Conservation (phyloP, 805 yeast genomes). For the Barnettozyma siamensis region DNA sequence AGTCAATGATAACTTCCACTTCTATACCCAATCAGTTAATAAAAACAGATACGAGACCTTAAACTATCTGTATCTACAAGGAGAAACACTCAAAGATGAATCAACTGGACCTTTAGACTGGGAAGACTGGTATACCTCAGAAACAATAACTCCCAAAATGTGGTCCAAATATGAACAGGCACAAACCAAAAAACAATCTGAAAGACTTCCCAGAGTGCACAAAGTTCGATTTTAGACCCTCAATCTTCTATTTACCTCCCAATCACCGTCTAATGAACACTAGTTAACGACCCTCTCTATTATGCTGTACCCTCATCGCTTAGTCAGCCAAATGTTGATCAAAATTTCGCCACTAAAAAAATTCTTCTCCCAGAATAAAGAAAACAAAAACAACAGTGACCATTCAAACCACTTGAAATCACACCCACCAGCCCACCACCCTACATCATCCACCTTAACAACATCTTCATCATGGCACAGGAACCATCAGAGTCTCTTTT, state of each 20-base stretch:
- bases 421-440: not conserved
- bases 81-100: not conserved
- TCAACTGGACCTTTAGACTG: not conserved
- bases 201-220: not conserved
- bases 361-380: not conserved
- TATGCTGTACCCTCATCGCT: not conserved
- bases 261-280: too few species aligned
- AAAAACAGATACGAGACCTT: not conserved
- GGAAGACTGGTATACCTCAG: conserved; percentile 1
- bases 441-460: not conserved
- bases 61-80: conserved; percentile 1
- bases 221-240: conserved; percentile 3
- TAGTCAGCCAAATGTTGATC: not conserved
- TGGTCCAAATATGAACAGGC: not conserved
- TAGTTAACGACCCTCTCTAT: too few species aligned
- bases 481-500: conserved; percentile 25
- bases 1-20: not conserved
- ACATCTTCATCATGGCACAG: conserved; percentile 6
- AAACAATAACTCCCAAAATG: not conserved
- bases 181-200: too few species aligned
- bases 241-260: too few species aligned
- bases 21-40: not conserved
- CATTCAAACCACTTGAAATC: not conserved
- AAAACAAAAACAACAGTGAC: not conserved
- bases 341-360: conserved; percentile 6